Base-by-base conservation (phyloP, 176 grass and related monocot species). In the Neostapfia colusana region DNA sequence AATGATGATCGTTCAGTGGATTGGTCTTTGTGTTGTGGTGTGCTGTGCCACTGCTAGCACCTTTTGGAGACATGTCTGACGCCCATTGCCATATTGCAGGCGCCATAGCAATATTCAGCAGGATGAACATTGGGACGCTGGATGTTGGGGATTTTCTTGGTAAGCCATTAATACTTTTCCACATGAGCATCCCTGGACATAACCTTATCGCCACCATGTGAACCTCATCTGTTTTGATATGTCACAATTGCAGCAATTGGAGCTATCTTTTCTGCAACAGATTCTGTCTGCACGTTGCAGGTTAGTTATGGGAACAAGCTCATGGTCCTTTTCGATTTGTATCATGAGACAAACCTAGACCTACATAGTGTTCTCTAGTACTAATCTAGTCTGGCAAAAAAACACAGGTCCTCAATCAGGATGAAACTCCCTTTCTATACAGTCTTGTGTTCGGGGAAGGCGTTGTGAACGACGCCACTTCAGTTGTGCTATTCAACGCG, bases 181-280 rank as follows among this genome's bases (percentile, higher is more conserved):
- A 58, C 76, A 84, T 75, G 64, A 63, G 63, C 5, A 6, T n/a
- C 67, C 7, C n/a, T 63, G 15, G 25, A 20, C 44, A 25, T 75
- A 74, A 67, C 42, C 1, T 25, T 67, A 57, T 68, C 40, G 56
- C 37, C 41, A 63, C 27, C 27, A 76, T 62, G 45, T 36, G 26
- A 75, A 24, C 51, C 39, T 91, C 66, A 82, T 81, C 72, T 45
- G 77, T 72, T 75, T 15, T 85, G 24, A n/a, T 41, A 4, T 60
- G 34, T 37, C 78, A 31, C 31, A 46, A 79, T 41, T 90, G 26
- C 89, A 99, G 96, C 96, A 55, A 94, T 99, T 70, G 96, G 96
- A 83, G 96, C 96, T 38, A 99, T 99, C 83, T 99, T 99, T 89
- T 99, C 96, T 35, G 96, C 96, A 56, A 99, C 96, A 76, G 96